Evolutionary conservation across 2,329 filamentous ascomycete species (phyloP), one percentile per base, ranked within the genome.

Genomic region (Fusarium falciforme): DNA sequence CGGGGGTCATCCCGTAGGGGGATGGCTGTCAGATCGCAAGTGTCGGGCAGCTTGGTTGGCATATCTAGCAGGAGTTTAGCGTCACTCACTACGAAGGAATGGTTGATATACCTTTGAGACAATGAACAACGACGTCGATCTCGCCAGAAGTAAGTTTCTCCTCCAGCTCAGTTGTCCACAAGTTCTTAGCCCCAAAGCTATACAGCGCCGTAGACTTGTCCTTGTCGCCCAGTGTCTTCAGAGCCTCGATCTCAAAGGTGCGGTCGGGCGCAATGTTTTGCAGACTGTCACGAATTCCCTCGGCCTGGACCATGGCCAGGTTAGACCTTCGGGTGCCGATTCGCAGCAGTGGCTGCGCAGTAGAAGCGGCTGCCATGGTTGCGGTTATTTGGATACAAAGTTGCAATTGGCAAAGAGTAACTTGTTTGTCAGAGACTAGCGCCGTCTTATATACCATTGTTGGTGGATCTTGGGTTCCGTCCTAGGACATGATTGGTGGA

Each of bases 321-420:
- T 36, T 36, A 10, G 59, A 61, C 27, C 36, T 33, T 9, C 59
- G 59, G n/a, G 40, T 61, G 40, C 59, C 59, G 17, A 58, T 58
- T 29, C 55, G 35, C 14, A 58, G 10, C 20, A 35, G 55, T 22
- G 55, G 35, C 22, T 58, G 55, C 3, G 52, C 1, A 36, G n/a
- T 36, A 57, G 52, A 12, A 22, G 35, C 2, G 17, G 22, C 6
- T n/a, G 55, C 4, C 55, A 58, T 58, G 11, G 33, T 38, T 36
- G 55, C 16, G 20, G 33, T 6, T 17, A 6, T 27, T 58, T 1
- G 4, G 20, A 20, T 20, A 52, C 47, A 27, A 20, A 31, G 49
- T 54, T 54, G 49, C 17, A 54, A 20, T 33, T 52, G 47, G 27
- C 27, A 52, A 5, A 54, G 27, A 16, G 20, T 54, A 17, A 54